Percentiles rank a stretch among this genome's conserved stretches.
These are phyloP conservation scores for Stentor coeruleus DNA, from an alignment of 73 alveolate species.

Conservation along the genomic window DNA sequence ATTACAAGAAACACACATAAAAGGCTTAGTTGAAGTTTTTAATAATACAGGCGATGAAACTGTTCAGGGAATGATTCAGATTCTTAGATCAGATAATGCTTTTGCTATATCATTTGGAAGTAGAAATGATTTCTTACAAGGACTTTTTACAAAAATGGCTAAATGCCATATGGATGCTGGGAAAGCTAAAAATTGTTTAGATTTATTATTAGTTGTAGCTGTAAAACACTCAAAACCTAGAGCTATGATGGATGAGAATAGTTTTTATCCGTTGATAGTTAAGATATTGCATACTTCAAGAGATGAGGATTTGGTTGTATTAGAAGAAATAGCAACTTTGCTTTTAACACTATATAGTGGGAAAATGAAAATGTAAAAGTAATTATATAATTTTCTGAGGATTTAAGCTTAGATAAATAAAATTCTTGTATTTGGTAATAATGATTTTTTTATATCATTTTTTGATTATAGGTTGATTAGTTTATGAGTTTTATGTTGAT, in stretches of 20 bases:
- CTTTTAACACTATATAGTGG: not conserved
- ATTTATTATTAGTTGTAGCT: not conserved
- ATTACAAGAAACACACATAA: not conserved
- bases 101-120: not conserved
- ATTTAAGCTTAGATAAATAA: no score
- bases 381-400: no score
- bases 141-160: not conserved
- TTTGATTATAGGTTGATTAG: no score
- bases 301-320: slow-evolving; percentile 11
- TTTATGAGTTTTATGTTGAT: no score
- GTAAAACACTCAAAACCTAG: slow-evolving; percentile 22
- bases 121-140: not conserved
- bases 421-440: no score
- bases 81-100: not conserved
- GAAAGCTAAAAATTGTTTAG: not conserved
- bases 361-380: slow-evolving; percentile 6
- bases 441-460: no score
- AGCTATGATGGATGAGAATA: not conserved
- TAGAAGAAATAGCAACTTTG: slow-evolving; percentile 13
- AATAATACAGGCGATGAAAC: not conserved
- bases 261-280: not conserved
- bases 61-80: not conserved
- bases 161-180: not conserved
- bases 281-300: not conserved
- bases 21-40: not conserved